These are phyloP conservation scores for Globisporangium barbulae DNA, from an alignment of 352 stramenopile genomes.

Conservation along the genomic window DNA sequence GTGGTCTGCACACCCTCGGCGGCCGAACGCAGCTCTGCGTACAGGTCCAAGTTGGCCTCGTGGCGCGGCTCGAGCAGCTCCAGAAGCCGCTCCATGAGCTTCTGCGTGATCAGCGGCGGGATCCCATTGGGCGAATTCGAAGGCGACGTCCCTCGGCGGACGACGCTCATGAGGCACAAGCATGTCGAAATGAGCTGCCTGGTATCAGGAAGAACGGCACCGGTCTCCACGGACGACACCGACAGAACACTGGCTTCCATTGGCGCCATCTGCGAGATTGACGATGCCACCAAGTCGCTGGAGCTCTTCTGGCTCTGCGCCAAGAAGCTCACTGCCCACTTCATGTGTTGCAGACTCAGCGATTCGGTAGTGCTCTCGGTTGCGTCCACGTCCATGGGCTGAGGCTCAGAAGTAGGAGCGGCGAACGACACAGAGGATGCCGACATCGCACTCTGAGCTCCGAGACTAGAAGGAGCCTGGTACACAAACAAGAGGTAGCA, in stretches of 20 bases:
- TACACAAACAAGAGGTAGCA: neutral
- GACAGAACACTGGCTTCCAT: neutral
- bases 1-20: conserved; percentile 12
- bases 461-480: conserved; percentile 6
- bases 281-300: conserved; percentile 11
- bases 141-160: conserved; percentile 19
- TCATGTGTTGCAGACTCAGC: conserved; percentile 51
- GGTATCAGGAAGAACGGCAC: conserved; percentile 30
- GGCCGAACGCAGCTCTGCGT: conserved; percentile 41
- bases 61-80: conserved; percentile 52
- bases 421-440: neutral
- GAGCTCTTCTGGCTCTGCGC: conserved; percentile 31
- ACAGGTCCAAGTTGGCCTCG: conserved; percentile 63
- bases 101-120: conserved; percentile 49
- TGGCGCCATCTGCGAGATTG: conserved; percentile 11
- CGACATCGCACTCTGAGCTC: no score
- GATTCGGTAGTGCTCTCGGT: conserved; percentile 13
- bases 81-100: conserved; percentile 57
- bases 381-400: neutral
- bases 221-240: neutral
- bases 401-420: neutral
- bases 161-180: conserved; percentile 53
- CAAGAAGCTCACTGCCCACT: conserved; percentile 64
- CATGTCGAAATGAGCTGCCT: conserved; percentile 51
- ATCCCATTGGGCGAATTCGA: conserved; percentile 20